These are phyloP conservation scores for Diaporthe aspalathi DNA, from an alignment of 2,329 filamentous ascomycete species.

Conservation along the genomic window DNA sequence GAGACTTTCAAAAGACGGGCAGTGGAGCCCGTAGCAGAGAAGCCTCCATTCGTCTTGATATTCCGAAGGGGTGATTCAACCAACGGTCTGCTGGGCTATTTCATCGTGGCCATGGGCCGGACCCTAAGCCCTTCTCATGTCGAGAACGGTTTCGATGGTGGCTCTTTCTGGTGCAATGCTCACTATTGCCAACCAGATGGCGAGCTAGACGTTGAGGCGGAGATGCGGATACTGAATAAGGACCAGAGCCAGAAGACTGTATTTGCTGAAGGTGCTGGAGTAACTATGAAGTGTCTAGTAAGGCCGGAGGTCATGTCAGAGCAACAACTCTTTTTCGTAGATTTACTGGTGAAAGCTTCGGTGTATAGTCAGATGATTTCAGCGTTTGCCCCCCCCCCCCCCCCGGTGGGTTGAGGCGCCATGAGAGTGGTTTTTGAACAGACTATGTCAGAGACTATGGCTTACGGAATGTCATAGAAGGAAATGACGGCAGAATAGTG, in stretches of 20 bases:
- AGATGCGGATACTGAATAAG: not conserved
- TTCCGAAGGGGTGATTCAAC: not conserved
- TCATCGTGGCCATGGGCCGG: constrained; percentile 17
- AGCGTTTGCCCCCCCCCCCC: too few relatives aligned
- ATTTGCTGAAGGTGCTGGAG: constrained; percentile 3
- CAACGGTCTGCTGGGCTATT: not conserved
- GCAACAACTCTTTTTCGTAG: constrained; percentile 3
- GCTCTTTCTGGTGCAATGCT: constrained; percentile 11
- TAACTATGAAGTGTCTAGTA: not conserved
- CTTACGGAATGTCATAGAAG: too few relatives aligned
- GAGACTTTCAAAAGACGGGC: constrained; percentile 13
- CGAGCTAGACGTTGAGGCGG: not conserved
- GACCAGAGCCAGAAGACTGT: constrained; percentile 22
- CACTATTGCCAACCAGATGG: constrained; percentile 1
- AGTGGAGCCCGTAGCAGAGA: not conserved
- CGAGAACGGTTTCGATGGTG: constrained; percentile 1
- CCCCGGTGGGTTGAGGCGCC: too few relatives aligned
- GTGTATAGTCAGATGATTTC: constrained; percentile 11
- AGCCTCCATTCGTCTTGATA: not conserved
- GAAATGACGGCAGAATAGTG: too few relatives aligned
- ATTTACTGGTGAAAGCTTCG: not conserved
- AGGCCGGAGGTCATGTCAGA: constrained; percentile 9
- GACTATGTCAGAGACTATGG: not conserved
- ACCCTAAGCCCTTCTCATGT: not conserved
- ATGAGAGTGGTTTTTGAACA: too few relatives aligned